These are phyloP conservation scores for Chalciporus piperatus DNA, from an alignment of 768 basidiomycete species.

Conservation along the genomic window DNA sequence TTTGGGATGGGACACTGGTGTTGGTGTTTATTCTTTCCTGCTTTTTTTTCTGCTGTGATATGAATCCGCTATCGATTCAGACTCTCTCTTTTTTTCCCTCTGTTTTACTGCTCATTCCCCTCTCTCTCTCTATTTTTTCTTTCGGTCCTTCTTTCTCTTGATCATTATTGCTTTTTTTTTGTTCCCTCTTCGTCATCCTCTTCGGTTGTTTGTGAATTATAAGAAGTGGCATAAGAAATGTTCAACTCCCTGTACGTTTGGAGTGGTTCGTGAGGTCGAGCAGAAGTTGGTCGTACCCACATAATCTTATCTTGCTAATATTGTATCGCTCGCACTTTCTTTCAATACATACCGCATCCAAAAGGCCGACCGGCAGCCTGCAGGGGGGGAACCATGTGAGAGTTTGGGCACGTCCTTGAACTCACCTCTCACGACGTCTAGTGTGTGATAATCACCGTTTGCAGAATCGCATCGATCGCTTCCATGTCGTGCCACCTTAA, in stretches of 20 bases:
- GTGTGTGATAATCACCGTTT: too few species aligned
- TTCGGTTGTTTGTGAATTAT: conserved; percentile 9
- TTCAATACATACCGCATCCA: background rate
- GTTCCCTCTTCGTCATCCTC: conserved; percentile 13
- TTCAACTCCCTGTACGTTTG: background rate
- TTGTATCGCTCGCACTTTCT: background rate
- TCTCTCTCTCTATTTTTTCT: background rate
- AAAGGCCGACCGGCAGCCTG: too few species aligned
- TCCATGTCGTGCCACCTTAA: too few species aligned
- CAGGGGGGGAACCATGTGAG: too few species aligned
- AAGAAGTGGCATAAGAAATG: conserved; percentile 7
- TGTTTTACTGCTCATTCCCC: background rate
- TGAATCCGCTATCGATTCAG: conserved; percentile 2
- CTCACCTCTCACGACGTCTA: too few species aligned
- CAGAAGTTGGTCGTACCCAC: too few species aligned
- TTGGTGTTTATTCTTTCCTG: conserved; percentile 3
- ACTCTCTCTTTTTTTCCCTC: background rate
- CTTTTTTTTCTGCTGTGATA: conserved; percentile 16
- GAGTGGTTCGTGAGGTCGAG: background rate
- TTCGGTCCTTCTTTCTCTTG: conserved; percentile 11
- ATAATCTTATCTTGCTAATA: background rate
- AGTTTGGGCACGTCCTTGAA: too few species aligned
- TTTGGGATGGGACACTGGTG: background rate
- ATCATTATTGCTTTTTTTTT: conserved; percentile 34
- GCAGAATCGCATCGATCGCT: too few species aligned